phyloP scores from a whole-genome alignment of 768 basidiomycete genomes.

The Dacryopinax spathularia region DNA sequence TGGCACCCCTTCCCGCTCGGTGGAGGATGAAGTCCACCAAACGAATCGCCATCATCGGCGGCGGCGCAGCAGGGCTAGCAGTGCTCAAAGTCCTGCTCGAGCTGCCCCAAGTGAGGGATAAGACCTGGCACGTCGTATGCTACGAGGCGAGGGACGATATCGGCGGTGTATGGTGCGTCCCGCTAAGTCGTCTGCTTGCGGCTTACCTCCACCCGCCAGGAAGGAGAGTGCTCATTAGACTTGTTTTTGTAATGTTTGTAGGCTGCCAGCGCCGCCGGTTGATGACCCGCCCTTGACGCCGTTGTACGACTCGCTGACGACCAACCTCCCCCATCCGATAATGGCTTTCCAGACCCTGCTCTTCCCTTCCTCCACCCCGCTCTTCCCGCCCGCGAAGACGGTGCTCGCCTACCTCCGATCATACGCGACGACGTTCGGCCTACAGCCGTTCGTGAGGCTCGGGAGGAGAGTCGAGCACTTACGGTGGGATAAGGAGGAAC shows the following conservation, averaged over 20 bases:
- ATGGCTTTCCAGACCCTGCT: constrained; percentile 53
- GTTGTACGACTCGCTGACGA: constrained; percentile 66
- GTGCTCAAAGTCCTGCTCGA: constrained; percentile 52
- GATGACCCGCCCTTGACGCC: constrained; percentile 48
- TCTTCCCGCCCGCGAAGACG: constrained; percentile 47
- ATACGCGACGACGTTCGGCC: constrained; percentile 48
- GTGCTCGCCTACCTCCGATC: constrained; percentile 56
- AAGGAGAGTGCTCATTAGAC: constrained; percentile 18
- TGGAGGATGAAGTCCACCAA: constrained; percentile 19
- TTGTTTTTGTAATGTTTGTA: constrained; percentile 8
- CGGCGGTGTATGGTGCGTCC: constrained; percentile 62
- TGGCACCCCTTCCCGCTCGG: too few relatives aligned
- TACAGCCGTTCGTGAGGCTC: constrained; percentile 49
- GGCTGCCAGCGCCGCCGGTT: constrained; percentile 42
- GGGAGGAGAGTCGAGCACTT: constrained; percentile 37
- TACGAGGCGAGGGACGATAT: constrained; percentile 52
- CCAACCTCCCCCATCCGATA: constrained; percentile 63
- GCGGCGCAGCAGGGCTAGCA: constrained; percentile 60
- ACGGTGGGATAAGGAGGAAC: constrained; percentile 9
- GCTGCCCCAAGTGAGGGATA: constrained; percentile 38
- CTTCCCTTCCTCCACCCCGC: constrained; percentile 57
- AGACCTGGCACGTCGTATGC: constrained; percentile 46
- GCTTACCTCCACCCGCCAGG: too few relatives aligned
- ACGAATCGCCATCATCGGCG: constrained; percentile 54
- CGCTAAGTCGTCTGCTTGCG: too few relatives aligned